Percentiles rank a stretch among this genome's conserved stretches.
Evolutionary conservation across 2,329 filamentous ascomycete genomes (phyloP).

Genomic region (Ploettnerulaceae sp.): DNA sequence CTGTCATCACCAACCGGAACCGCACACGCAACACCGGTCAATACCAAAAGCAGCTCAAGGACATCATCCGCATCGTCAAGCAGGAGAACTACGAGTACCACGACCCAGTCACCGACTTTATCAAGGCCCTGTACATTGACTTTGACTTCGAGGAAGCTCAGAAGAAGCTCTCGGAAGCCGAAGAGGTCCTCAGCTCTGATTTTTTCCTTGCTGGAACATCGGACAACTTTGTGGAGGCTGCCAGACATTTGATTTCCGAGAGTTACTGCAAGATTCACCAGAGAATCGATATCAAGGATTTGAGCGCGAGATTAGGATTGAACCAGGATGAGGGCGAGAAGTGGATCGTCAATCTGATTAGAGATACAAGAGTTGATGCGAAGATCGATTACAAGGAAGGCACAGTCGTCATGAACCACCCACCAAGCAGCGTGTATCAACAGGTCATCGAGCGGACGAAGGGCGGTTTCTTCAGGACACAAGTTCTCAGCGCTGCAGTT

Average conservation of each 20-base stretch:
- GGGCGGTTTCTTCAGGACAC: conserved; percentile 97
- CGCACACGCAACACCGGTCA: conserved; percentile 73
- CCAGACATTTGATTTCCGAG: conserved; percentile 94
- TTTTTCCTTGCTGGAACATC: conserved; percentile 88
- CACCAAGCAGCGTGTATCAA: conserved; percentile 96
- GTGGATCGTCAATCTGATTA: conserved; percentile 99
- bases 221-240: conserved; percentile 88
- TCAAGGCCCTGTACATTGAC: conserved; percentile 90
- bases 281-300: conserved; percentile 95
- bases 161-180: conserved; percentile 78
- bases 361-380: conserved; percentile 93
- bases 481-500: conserved; percentile 65
- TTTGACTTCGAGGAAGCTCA: conserved; percentile 98
- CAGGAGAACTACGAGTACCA: conserved; percentile 98
- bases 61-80: conserved; percentile 88
- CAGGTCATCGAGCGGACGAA: conserved; percentile 99
- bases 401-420: conserved; percentile 99
- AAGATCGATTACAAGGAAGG: conserved; percentile 99
- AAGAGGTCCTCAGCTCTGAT: conserved; percentile 86
- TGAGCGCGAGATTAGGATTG: conserved; percentile 85
- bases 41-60: conserved; percentile 99
- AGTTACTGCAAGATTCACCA: conserved; percentile 99
- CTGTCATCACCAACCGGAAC: conserved; percentile 88
- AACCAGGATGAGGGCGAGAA: conserved; percentile 96
- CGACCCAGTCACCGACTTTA: conserved; percentile 93